Evolutionary conservation across 2,329 filamentous ascomycete genomes (phyloP).

Genomic region (Proliferodiscus dingleyae): DNA sequence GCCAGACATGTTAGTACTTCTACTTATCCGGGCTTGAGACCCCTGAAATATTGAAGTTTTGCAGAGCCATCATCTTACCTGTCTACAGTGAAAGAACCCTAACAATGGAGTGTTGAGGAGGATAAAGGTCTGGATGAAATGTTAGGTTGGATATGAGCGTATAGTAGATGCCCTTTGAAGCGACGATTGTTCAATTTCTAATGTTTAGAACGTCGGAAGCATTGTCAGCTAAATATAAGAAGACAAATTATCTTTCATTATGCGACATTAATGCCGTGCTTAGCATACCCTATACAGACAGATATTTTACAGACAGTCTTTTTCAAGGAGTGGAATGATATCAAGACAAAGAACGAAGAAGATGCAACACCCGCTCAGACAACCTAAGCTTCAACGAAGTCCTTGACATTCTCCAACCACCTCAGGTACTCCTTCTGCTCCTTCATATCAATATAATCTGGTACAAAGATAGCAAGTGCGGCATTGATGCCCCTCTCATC

Average conservation of each 20-base stretch:
- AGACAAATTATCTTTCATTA: slow-evolving; percentile 13
- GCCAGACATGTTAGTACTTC: too few species aligned
- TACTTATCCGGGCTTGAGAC: too few species aligned
- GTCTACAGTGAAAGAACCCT: too few species aligned
- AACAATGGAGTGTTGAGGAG: too few species aligned
- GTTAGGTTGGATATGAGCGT: too few species aligned
- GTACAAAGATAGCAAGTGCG: slow-evolving; percentile 81
- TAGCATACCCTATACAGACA: slow-evolving; percentile 4
- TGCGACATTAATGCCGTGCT: slow-evolving; percentile 7
- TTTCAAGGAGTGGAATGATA: slow-evolving; percentile 24
- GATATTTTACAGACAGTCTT: slow-evolving; percentile 16
- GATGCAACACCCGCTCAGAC: slow-evolving; percentile 5
- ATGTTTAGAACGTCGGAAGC: too few species aligned
- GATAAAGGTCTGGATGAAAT: too few species aligned
- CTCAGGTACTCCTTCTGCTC: slow-evolving; percentile 94
- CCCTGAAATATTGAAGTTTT: too few species aligned
- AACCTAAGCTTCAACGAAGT: slow-evolving; percentile 67
- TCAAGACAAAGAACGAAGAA: slow-evolving; percentile 25
- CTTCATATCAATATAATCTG: slow-evolving; percentile 96
- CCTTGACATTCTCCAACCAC: slow-evolving; percentile 86
- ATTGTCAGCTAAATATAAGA: neutral
- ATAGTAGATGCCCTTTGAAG: too few species aligned
- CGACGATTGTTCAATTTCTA: too few species aligned
- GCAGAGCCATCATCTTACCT: too few species aligned
- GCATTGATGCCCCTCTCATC: slow-evolving; percentile 91